These are phyloP conservation scores for Sphaerulina musiva DNA, from an alignment of 2,329 filamentous ascomycete genomes.

Conservation along the genomic window DNA sequence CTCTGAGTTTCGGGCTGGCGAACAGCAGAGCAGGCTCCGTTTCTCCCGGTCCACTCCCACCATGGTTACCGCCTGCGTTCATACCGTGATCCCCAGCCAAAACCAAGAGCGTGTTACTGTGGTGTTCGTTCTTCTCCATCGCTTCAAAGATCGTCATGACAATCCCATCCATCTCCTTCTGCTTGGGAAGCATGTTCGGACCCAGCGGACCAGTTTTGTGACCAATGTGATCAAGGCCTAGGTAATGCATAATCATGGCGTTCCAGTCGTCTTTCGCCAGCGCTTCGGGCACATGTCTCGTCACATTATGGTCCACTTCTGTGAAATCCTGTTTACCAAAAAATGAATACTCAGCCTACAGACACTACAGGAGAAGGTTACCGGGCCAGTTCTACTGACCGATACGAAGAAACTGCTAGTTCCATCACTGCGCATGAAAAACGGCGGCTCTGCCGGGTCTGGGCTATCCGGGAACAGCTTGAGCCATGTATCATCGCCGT, in stretches of 20 bases:
- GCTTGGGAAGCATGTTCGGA: conserved; percentile 86
- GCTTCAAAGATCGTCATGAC: conserved; percentile 69
- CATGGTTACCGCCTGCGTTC: conserved; percentile 97
- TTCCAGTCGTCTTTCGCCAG: conserved; percentile 77
- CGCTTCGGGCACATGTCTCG: conserved; percentile 75
- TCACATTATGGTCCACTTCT: conserved; percentile 96
- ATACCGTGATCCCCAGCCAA: conserved; percentile 96
- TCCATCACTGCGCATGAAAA: conserved; percentile 80
- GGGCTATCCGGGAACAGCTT: conserved; percentile 73
- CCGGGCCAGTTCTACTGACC: conserved; percentile 51
- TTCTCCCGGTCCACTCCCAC: conserved; percentile 86
- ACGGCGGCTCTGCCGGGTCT: conserved; percentile 31
- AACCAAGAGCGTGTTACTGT: conserved; percentile 73
- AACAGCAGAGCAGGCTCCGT: conserved; percentile 91
- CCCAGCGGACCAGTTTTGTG: conserved; percentile 86
- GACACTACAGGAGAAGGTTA: conserved; percentile 23
- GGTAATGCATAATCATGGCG: conserved; percentile 87
- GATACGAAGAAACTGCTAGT: conserved; percentile 98
- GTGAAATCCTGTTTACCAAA: conserved; percentile 68
- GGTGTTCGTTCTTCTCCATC: conserved; percentile 63
- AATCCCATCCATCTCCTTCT: conserved; percentile 85
- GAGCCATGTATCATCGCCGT: conserved; percentile 96
- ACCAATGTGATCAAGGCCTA: conserved; percentile 93
- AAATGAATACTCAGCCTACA: conserved; percentile 34
- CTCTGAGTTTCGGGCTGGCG: conserved; percentile 26